A percentile compares a stretch with the other conserved stretches of the same genome.
Evolutionary conservation across 371 early-diverging fungal species (phyloP).

Genomic region (Amoeboaphelidium protococcarum): DNA sequence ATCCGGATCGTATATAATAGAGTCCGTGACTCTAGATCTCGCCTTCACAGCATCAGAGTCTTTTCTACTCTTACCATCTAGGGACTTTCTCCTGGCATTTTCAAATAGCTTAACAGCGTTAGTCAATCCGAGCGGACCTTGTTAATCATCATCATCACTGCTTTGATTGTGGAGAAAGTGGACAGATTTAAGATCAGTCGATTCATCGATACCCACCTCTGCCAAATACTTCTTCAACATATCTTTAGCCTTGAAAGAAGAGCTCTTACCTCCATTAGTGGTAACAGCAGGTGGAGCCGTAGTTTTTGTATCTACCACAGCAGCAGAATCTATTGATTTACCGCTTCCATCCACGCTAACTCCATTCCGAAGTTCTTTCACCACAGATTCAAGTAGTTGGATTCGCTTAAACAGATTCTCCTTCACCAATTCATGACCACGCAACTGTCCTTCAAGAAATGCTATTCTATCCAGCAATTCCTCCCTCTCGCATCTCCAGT

Average conservation of each 20-base stretch:
- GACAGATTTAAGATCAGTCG: background rate
- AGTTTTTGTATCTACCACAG: background rate
- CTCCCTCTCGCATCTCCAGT: too few species aligned
- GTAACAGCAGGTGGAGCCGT: background rate
- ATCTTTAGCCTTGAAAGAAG: background rate
- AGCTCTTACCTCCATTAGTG: constrained; percentile 5
- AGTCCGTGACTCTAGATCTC: background rate
- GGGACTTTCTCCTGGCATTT: background rate
- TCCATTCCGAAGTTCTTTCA: too few species aligned
- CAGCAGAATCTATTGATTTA: constrained; percentile 5
- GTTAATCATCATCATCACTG: background rate
- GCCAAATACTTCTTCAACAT: background rate
- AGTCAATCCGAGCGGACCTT: background rate
- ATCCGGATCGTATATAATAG: too few species aligned
- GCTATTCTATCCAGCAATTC: constrained; percentile 30
- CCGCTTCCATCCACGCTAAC: too few species aligned
- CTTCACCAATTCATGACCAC: constrained; percentile 42
- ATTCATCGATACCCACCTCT: background rate
- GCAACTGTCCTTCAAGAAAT: constrained; percentile 50
- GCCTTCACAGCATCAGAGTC: background rate
- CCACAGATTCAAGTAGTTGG: constrained; percentile 66
- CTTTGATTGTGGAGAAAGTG: background rate
- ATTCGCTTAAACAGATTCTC: constrained; percentile 46
- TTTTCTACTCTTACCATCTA: background rate
- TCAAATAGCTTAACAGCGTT: background rate